A percentile compares a stretch with the other conserved stretches of the same genome.
These are phyloP conservation scores for Phyllosticta citribraziliensis DNA, from an alignment of 2,329 filamentous ascomycete genomes.

Conservation along the genomic window DNA sequence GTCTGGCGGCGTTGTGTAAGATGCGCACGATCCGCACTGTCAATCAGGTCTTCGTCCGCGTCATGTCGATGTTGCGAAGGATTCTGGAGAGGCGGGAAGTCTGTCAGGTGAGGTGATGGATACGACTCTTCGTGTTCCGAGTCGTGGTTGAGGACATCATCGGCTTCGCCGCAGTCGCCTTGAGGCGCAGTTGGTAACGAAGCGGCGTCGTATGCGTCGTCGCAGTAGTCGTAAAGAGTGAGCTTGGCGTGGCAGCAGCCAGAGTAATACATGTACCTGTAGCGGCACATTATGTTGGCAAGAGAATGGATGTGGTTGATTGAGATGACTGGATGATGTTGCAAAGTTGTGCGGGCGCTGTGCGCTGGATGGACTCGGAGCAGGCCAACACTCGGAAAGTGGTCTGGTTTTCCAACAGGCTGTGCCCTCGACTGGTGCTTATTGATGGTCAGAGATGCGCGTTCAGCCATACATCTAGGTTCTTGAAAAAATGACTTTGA, in stretches of 20 bases:
- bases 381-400: neutral
- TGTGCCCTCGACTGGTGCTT: neutral
- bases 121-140: neutral
- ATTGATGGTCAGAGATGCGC: neutral
- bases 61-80: neutral
- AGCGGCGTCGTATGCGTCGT: conserved; percentile 3
- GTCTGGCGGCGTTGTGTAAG: neutral
- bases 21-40: neutral
- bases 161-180: neutral
- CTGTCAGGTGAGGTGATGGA: neutral
- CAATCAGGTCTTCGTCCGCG: neutral
- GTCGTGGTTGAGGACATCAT: neutral
- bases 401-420: neutral
- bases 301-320: neutral
- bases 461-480: neutral
- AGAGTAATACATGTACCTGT: conserved; percentile 25
- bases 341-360: neutral
- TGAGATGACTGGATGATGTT: neutral
- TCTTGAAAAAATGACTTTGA: neutral
- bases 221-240: conserved; percentile 23
- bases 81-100: neutral
- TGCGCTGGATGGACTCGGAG: neutral
- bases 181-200: neutral
- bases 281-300: conserved; percentile 24
- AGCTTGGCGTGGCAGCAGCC: conserved; percentile 24